Conservation (phyloP, 2,329 filamentous ascomycete species). For the Talaromyces sp. region DNA sequence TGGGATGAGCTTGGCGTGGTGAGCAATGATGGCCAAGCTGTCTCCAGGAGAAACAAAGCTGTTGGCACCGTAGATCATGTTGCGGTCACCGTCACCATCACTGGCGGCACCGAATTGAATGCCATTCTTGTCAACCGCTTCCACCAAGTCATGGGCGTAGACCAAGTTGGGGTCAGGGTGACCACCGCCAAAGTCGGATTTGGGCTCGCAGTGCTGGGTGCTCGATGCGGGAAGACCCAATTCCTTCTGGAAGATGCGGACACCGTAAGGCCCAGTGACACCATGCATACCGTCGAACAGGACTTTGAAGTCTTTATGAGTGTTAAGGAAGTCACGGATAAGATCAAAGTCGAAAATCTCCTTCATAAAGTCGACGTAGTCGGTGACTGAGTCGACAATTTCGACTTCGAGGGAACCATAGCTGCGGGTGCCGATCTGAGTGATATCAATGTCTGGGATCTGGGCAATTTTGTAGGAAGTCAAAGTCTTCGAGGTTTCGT, state of each 20-base stretch:
- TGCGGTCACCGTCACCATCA: conserved; percentile 95
- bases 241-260: conserved; percentile 91
- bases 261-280: conserved; percentile 92
- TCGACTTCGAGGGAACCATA: conserved; percentile 90
- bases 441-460: conserved; percentile 81
- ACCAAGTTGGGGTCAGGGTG: conserved; percentile 98
- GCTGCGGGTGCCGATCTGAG: conserved; percentile 74
- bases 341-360: conserved; percentile 97
- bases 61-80: conserved; percentile 99
- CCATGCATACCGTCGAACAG: conserved; percentile 93
- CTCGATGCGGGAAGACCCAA: conserved; percentile 73
- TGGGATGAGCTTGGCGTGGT: conserved; percentile 92
- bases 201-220: conserved; percentile 88
- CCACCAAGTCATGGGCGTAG: conserved; percentile 91
- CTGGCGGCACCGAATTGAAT: conserved; percentile 96
- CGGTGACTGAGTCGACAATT: conserved; percentile 85
- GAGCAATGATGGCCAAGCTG: conserved; percentile 95
- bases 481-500: conserved; percentile 81
- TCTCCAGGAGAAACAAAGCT: conserved; percentile 96
- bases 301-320: conserved; percentile 89
- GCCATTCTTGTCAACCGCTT: conserved; percentile 82
- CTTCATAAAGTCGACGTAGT: conserved; percentile 94
- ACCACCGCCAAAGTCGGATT: conserved; percentile 92
- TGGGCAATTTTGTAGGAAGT: conserved; percentile 88
- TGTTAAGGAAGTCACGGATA: conserved; percentile 88